Base-by-base conservation (phyloP, 2,329 filamentous ascomycete species). In the Piedraia hortae region DNA sequence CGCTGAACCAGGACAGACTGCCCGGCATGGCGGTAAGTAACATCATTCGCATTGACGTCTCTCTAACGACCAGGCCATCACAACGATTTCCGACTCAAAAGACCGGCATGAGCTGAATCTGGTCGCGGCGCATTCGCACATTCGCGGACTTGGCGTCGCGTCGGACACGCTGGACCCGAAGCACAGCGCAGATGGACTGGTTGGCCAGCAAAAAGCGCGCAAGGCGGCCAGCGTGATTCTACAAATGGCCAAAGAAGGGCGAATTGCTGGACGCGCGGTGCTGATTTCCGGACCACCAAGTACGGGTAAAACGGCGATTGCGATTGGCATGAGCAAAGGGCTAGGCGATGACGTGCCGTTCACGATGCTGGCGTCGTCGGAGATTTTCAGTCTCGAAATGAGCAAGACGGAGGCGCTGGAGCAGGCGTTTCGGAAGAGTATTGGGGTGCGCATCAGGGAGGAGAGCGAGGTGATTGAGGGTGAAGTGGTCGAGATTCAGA, bases 381-480 rank as follows among this genome's bases (percentile, higher is more conserved):
- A 97, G 47, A 91, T 97, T 39, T 97, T 91, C 53, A 91, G 80
- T 12, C 62, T 93, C 41, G 85, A 97, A 49, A 93, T 97, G 82
- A 90, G 78, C 37, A 97, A 97, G 55, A 97, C 85, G 16, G 85
- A 97, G 49, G 82, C 85, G 22, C 64, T 97, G 16, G 91, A 82
- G 24, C 85, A 97, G 48, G 82, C 85, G n/a, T 93, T 97, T 54
- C 70, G 85, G 39, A 93, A 91, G 47, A 91, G 78, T 18, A 97
- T 97, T 37, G 85, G 82, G 24, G 85, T 97, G 27, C 65, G 85
- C 31, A 97, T 97, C 53, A 91, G 90, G 48, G 85, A 97, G 45
- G 85, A 97, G 54, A 91, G 77, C 39, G 85, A 97, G 46, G 88
- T 97, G 34, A 97, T 97, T 50, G 85, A 97, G 53, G 85, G 85